Base-by-base conservation (phyloP, 768 basidiomycete species). In the Mycena vitilis region DNA sequence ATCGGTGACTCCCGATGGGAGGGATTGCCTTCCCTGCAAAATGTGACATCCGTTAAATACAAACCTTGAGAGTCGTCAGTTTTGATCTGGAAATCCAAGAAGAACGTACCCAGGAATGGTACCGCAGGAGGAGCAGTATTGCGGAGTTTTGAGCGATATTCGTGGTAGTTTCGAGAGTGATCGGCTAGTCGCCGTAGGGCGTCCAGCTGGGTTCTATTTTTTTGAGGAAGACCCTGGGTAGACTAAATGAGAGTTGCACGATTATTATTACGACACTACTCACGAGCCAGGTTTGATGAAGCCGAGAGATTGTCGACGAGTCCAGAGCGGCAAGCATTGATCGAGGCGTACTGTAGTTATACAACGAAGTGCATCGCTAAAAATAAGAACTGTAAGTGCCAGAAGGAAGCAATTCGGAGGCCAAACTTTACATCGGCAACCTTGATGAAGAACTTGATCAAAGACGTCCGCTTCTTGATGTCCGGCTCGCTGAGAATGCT, bases 361-460 rank as follows among this genome's bases (percentile, higher is more conserved):
- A 84, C 72, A 99, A 74, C 4, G 85, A 81, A 9, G 90, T 87
- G 79, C 95, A 97, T 44, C 95, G 92, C 97, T 99, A 73, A 64
- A 44, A 44, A 44, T 36, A 68, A 70, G 48, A 5, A 22, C 16
- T 12, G 23, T 67, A n/a, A 67, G 60, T 47, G 12, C 36, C 38
- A 23, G 60, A 63, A 57, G 13, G 37, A 34, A 48, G 61, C 54
- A 69, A 45, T 40, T 42, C 51, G 45, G 62, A 66, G 25, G 51
- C 63, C 63, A 53, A 4, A 81, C 95, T 80, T 30, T 76, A 95
- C 95, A 77, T 96, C 94, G 18, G 94, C 92, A 59, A 98, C 85
- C 80, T 97, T 97, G 85, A 98, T 91, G 76, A 95, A 97, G 79
- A 94, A 96, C 79, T 96, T 96, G 75, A 97, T 85, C 69, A 96